A percentile compares a stretch with the other conserved stretches of the same genome.
Evolutionary conservation across 1,284 basidiomycete species (phyloP).

Genomic region (Puccinia polysora): DNA sequence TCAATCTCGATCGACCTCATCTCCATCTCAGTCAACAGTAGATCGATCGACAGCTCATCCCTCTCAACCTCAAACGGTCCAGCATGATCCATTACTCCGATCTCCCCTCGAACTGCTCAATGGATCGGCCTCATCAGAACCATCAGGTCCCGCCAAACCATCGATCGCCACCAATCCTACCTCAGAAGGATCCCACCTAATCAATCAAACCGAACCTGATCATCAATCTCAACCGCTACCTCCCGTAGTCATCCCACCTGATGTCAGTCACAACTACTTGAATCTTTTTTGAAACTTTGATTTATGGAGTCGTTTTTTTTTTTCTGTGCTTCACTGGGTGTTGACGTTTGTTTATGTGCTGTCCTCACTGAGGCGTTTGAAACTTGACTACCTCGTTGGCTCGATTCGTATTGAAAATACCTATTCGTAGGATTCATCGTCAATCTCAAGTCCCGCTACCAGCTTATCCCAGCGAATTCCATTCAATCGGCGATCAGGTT

Average conservation of each 20-base stretch:
- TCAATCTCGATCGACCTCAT: slow-evolving; percentile 7
- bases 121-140: not conserved
- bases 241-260: slow-evolving; percentile 1
- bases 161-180: not conserved
- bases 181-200: not conserved
- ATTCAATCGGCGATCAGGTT: not conserved
- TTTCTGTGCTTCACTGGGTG: too few species aligned
- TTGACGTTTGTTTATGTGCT: too few species aligned
- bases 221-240: not conserved
- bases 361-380: too few species aligned
- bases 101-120: not conserved
- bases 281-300: not conserved
- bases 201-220: not conserved
- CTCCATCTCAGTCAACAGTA: not conserved
- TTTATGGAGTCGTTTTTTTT: not conserved
- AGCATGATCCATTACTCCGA: not conserved
- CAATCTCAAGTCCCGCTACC: slow-evolving; percentile 10
- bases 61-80: not conserved
- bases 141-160: not conserved
- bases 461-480: slow-evolving; percentile 1
- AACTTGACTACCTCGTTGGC: not conserved
- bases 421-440: not conserved
- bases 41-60: too few species aligned
- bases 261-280: not conserved
- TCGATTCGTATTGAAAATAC: not conserved